Base-by-base conservation (phyloP, 2,329 filamentous ascomycete genomes). In the Aspergillus oerlinghausenensis region DNA sequence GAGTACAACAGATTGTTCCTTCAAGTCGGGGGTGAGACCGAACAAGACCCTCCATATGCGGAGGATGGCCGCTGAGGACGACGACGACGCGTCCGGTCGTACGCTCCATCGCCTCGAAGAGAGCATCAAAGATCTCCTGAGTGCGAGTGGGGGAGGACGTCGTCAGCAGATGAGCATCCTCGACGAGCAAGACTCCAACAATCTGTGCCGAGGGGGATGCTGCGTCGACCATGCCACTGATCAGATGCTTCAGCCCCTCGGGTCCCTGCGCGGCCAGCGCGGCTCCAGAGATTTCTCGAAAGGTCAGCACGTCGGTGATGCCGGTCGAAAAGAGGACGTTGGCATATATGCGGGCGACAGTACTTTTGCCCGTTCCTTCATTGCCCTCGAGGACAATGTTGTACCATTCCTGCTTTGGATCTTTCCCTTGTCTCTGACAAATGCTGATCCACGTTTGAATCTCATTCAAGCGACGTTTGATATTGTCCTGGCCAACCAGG, bases 391-490 rank as follows among this genome's bases (percentile, higher is more conserved):
- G 52, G 26, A 55, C 59, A 38, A 64, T 61, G 26, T 62, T 63
- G 51, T 63, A 64, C 59, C 62, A 63, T 35, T 64, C 62, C n/a
- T 54, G 55, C 45, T 58, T 55, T 7, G 62, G 62, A 23, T 64
- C 62, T 11, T 60, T 57, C 4, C 62, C 62, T 54, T 64, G 62
- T 14, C 60, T 57, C 25, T 61, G 62, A 38, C 62, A 64, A 35
- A 64, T 63, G 49, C 61, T 55, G 38, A 64, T 57, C 56, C 60
- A 64, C 19, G 52, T 61, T 45, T 63, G 59, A n/a, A 64, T 60
- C 8, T 59, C 60, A 11, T 55, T 54, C 28, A 64, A 43, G 32
- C 63, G 60, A n/a, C 62, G 56, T 26, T 64, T 64, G 38, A 64
- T 59, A 38, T 63, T 59, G 19, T 63, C 62, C 6, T 55, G 52